Evolutionary conservation across 257 asterid species (phyloP).

Genomic region (Solanum arcanum): DNA sequence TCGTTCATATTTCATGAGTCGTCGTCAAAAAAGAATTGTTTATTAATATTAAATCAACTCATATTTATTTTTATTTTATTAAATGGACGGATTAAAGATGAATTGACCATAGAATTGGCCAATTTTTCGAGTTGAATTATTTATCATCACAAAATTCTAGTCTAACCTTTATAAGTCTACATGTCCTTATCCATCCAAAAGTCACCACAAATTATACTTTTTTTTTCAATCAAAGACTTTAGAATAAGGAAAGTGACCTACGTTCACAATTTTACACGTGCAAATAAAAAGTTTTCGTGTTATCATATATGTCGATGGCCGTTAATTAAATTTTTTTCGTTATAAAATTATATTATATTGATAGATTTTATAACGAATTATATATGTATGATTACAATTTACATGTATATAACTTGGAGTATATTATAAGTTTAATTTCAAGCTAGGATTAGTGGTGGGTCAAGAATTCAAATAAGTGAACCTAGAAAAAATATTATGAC

Average conservation of each 20-base stretch:
- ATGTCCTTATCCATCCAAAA: neutral
- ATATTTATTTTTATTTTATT: neutral
- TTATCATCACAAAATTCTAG: neutral
- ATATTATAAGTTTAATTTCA: neutral
- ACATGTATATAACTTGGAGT: neutral
- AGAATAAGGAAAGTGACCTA: neutral
- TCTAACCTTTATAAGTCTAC: neutral
- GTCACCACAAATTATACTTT: neutral
- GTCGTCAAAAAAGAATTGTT: neutral
- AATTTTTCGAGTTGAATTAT: neutral
- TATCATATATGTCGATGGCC: neutral
- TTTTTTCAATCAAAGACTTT: neutral
- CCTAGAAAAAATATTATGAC: neutral
- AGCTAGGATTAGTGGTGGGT: neutral
- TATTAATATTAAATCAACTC: neutral
- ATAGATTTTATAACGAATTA: neutral
- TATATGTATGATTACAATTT: neutral
- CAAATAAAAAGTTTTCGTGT: neutral
- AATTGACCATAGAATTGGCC: neutral
- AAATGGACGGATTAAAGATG: neutral
- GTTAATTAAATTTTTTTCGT: neutral
- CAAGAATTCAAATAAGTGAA: neutral
- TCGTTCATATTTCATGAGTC: neutral
- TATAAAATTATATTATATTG: neutral
- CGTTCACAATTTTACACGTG: neutral